Evolutionary conservation across 1,284 basidiomycete genomes (phyloP), one percentile per base, ranked within the genome.

Genomic region (Peniophora sp.): DNA sequence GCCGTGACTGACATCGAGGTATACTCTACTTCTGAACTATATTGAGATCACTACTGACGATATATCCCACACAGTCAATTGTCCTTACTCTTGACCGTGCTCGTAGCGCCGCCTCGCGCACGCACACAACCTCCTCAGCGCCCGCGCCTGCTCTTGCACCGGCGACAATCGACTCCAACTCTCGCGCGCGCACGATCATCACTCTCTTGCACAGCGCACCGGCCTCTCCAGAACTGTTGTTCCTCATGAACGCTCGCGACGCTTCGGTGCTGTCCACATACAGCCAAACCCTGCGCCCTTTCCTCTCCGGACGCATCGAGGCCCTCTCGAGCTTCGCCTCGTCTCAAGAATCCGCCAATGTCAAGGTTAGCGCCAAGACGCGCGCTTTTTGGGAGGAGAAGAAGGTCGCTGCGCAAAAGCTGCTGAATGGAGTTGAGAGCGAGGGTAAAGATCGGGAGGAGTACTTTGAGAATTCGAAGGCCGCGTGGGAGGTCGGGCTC

Each of bases 51-150:
- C 24, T 41, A 46, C 47, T 45, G 48, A 49, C 42, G 41, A 42
- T 47, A 15, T 17, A 46, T 54, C 27, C n/a, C 46, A 51, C 50
- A 52, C 59, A 92, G 88, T 71, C 76, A 34, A 87, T 94, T 55
- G 74, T 88, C 50, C 81, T 86, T 51, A 90, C 94, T 63, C 70
- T 95, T 41, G 92, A 93, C 69, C 85, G 84, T 60, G 88, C 88
- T 15, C 79, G 88, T 47, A 88, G 81, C 9, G 68, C 74, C 17
- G 66, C 72, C 41, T 86, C 83, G 27, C 79, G 74, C 51, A 87
- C 84, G 3, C 76, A 78, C 58, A 83, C 83, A 15, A 84, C 82
- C 2, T 87, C 82, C 0, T 63, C 68, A 15, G 79, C 81, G 2
- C 90, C 91, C 0, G 88, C 91, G 0, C 90, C 89, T 0, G 72